These are phyloP conservation scores for Trichophyton mentagrophytes DNA, from an alignment of 2,329 filamentous ascomycete species.

Conservation along the genomic window DNA sequence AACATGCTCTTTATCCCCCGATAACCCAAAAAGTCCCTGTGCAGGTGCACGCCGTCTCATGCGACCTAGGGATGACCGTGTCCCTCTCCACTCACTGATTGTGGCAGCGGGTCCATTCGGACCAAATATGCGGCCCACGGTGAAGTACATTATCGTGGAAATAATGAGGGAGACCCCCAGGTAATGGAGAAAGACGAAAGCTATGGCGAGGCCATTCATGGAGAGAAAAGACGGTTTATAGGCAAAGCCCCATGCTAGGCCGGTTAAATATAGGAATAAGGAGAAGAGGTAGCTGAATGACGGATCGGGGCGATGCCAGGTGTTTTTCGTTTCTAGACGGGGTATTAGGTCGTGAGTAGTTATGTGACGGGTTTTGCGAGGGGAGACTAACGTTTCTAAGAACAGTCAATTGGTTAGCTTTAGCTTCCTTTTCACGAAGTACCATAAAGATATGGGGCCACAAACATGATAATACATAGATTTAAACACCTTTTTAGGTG, in stretches of 20 bases:
- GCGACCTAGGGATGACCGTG: slow-evolving; percentile 16
- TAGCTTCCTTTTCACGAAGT: too few species aligned
- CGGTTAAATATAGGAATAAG: slow-evolving; percentile 48
- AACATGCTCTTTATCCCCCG: slow-evolving; percentile 44
- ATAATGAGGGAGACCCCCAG: slow-evolving; percentile 47
- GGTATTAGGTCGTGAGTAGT: slow-evolving; percentile 22
- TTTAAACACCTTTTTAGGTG: slow-evolving; percentile 58
- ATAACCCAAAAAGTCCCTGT: slow-evolving; percentile 47
- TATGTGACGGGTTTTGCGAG: slow-evolving; percentile 21
- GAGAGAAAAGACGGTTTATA: slow-evolving; percentile 37
- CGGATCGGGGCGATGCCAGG: slow-evolving; percentile 56
- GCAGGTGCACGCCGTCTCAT: slow-evolving; percentile 26
- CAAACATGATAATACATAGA: slow-evolving; percentile 58
- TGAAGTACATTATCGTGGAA: slow-evolving; percentile 51
- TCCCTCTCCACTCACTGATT: slow-evolving; percentile 17
- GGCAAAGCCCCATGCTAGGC: slow-evolving; percentile 47
- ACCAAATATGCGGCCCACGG: slow-evolving; percentile 49
- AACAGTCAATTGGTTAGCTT: neutral
- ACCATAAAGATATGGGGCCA: slow-evolving; percentile 8
- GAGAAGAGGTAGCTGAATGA: slow-evolving; percentile 58
- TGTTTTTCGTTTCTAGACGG: slow-evolving; percentile 51
- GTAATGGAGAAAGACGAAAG: slow-evolving; percentile 47
- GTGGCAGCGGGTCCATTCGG: slow-evolving; percentile 35
- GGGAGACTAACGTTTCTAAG: slow-evolving; percentile 16
- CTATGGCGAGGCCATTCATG: slow-evolving; percentile 36